Evolutionary conservation across 345 rosid species (phyloP), one percentile per base, ranked within the genome.

Genomic region (Anastatica hierochuntica): DNA sequence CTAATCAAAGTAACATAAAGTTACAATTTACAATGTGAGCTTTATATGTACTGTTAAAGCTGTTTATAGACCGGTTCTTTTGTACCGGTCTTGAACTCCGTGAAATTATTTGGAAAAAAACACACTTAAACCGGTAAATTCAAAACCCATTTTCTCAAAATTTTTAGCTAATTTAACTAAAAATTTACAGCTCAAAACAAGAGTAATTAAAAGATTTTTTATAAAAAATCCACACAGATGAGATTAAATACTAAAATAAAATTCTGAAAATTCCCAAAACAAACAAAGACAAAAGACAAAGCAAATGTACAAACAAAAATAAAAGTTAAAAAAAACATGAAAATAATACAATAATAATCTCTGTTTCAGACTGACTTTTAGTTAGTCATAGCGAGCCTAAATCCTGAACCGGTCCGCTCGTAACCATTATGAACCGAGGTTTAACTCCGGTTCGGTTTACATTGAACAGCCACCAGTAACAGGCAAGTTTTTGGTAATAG

Each of bases 401-500:
- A 38, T n/a, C 33, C 10, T 55, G 49, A 41, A 54, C 41, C 56
- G 57, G 57, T 64, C 50, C 51, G 57, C 56, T 56, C 63, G 56
- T 64, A 64, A 56, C 69, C 69, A n/a, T n/a, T n/a, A n/a, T n/a
- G n/a, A 55, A 39, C 20, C 62, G 56, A n/a, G 43, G 50, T 30
- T 44, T 44, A 43, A 27, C 39, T 18, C 58, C 40, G 53, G 53
- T 72, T 60, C 54, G 56, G 18, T 45, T 42, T 52, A 66, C 65
- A 58, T 52, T 19, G 71, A 59, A 58, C 71, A 67, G 5, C 74
- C 72, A 58, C 85, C 85, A 27, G 79, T 74, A 50, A 82, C 92
- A 31, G 80, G 80, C 33, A 78, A 6, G 74, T 23, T 34, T 17
- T 50, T 71, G 48, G 79, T 31, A 34, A 68, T 77, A 33, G 68